Conservation (phyloP, 2,329 filamentous ascomycete species). For the Sarocladium brachiariae region DNA sequence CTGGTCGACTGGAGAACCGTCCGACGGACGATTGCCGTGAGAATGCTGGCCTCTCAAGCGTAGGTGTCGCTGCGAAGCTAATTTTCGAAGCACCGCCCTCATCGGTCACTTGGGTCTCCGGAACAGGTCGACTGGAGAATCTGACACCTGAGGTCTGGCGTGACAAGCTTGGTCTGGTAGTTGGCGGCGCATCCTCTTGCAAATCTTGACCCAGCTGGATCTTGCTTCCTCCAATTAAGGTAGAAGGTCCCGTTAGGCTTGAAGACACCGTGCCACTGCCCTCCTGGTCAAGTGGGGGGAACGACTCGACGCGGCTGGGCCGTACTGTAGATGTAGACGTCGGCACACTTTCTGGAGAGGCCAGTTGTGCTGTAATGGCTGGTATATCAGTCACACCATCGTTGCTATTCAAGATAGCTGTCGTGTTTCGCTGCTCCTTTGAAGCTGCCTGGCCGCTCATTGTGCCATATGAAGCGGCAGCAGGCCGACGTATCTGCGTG, state of each 20-base stretch:
- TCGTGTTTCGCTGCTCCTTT: background rate
- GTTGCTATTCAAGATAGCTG: background rate
- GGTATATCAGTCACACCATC: background rate
- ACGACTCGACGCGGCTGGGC: background rate
- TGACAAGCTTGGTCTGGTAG: slow-evolving; percentile 38
- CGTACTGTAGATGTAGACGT: background rate
- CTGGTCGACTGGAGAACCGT: slow-evolving; percentile 56
- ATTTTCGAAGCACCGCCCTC: slow-evolving; percentile 57
- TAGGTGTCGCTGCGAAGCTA: slow-evolving; percentile 53
- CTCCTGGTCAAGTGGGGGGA: background rate
- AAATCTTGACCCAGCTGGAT: background rate
- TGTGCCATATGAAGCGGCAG: background rate
- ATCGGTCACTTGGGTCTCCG: slow-evolving; percentile 58
- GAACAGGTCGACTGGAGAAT: slow-evolving; percentile 68
- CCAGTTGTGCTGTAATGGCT: background rate
- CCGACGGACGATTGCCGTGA: slow-evolving; percentile 42
- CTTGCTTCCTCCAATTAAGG: background rate
- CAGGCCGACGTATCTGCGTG: background rate
- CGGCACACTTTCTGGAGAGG: slow-evolving; percentile 1
- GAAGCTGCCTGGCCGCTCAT: background rate
- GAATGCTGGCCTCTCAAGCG: slow-evolving; percentile 28
- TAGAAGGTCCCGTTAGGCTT: background rate
- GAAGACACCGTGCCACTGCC: background rate
- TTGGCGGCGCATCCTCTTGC: background rate
- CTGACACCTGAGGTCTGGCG: slow-evolving; percentile 48